These are phyloP conservation scores for Oryza meyeriana DNA, from an alignment of 176 grass and related monocot species.

Conservation along the genomic window DNA sequence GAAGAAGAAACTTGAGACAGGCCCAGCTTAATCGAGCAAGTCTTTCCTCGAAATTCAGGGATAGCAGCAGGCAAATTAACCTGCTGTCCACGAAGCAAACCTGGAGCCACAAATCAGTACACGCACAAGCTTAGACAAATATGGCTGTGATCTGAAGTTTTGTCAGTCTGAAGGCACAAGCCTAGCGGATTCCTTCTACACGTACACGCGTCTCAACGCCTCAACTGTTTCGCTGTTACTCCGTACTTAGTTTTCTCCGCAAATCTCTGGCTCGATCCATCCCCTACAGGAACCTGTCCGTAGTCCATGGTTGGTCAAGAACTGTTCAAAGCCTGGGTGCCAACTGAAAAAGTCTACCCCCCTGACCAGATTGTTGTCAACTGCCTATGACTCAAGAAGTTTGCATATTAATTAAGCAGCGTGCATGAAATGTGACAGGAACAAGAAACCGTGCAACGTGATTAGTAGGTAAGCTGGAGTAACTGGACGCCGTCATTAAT, in stretches of 20 bases:
- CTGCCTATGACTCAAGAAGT: not conserved
- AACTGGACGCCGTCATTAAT: not conserved
- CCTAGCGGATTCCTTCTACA: not conserved
- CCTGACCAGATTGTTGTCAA: slow-evolving; percentile 33
- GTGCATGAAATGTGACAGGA: not conserved
- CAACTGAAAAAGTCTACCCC: not conserved
- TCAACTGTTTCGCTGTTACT: not conserved
- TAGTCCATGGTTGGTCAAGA: slow-evolving; percentile 17
- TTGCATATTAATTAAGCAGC: not conserved
- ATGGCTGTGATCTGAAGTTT: not conserved
- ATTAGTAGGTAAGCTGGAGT: not conserved
- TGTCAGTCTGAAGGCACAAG: not conserved
- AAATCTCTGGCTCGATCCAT: not conserved
- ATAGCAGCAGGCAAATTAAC: not conserved
- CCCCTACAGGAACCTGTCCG: not conserved
- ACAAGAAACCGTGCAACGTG: not conserved
- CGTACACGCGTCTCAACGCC: not conserved
- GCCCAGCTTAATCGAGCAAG: not conserved
- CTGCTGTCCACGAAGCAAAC: not conserved
- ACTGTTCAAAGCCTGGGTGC: slow-evolving; percentile 18
- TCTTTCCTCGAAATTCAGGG: slow-evolving; percentile 12
- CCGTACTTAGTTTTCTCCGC: not conserved
- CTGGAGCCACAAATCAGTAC: slow-evolving; percentile 24
- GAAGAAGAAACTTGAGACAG: not conserved
- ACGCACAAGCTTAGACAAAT: slow-evolving; percentile 11